Conservation (phyloP, 768 basidiomycete species). For the Lentinula edodes region DNA sequence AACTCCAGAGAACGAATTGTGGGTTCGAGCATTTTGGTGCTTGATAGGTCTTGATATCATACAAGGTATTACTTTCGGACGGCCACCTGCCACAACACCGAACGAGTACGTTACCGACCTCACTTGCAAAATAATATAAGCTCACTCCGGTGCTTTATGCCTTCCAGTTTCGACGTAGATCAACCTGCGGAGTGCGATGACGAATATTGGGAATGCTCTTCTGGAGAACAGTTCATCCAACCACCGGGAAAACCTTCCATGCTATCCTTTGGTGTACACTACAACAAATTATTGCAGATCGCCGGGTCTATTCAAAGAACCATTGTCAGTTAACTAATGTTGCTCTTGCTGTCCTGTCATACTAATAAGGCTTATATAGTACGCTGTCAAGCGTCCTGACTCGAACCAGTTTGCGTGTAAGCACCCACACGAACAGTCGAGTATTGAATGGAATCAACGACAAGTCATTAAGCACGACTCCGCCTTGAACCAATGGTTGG, state of each 20-base stretch:
- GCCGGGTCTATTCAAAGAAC: neutral
- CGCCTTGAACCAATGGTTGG: slow-evolving; percentile 53
- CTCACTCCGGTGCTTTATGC: neutral
- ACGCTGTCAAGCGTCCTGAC: neutral
- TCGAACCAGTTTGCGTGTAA: neutral
- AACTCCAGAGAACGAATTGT: slow-evolving; percentile 5
- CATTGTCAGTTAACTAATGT: neutral
- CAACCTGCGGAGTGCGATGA: slow-evolving; percentile 51
- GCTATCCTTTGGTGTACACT: neutral
- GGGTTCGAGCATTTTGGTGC: slow-evolving; percentile 11
- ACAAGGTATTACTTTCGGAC: slow-evolving; percentile 30
- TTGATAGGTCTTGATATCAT: slow-evolving; percentile 6
- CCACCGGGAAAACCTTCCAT: slow-evolving; percentile 8
- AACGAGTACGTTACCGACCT: slow-evolving; percentile 23
- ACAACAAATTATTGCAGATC: neutral
- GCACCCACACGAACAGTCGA: neutral
- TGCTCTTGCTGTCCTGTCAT: neutral
- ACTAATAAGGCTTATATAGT: neutral
- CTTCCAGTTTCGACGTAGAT: slow-evolving; percentile 32
- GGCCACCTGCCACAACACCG: slow-evolving; percentile 42
- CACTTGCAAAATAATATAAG: neutral
- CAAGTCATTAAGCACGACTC: slow-evolving; percentile 20
- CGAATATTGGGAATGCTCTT: slow-evolving; percentile 23
- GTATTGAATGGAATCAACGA: slow-evolving; percentile 1
- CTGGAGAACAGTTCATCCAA: slow-evolving; percentile 10